phyloP scores from a whole-genome alignment of 2,329 filamentous ascomycete species.

The Mycosphaerella sp. region DNA sequence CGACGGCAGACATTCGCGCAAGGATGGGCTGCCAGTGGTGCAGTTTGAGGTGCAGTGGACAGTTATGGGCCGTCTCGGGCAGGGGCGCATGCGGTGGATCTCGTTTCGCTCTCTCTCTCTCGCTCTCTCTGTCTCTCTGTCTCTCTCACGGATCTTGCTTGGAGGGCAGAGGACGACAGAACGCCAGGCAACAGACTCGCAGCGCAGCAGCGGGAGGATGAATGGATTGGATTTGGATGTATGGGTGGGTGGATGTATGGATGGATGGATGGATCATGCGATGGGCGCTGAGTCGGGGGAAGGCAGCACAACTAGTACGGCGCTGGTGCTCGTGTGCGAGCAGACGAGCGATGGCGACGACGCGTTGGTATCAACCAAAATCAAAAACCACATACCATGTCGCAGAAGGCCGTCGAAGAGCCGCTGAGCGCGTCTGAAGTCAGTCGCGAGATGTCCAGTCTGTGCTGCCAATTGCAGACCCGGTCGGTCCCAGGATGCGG shows the following conservation, averaged over 20 bases:
- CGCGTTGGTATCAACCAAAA: conserved; percentile 10
- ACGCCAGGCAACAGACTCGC: background rate
- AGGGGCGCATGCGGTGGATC: conserved; percentile 9
- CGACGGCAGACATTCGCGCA: conserved; percentile 16
- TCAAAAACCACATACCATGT: conserved; percentile 7
- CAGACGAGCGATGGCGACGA: background rate
- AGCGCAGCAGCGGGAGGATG: background rate
- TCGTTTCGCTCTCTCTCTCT: background rate
- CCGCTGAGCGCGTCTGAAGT: conserved; percentile 4
- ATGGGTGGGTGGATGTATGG: background rate
- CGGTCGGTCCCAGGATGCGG: conserved; percentile 1
- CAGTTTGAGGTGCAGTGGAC: background rate
- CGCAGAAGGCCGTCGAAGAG: conserved; percentile 3
- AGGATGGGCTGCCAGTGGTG: conserved; percentile 7
- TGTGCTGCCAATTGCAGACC: background rate
- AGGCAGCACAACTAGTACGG: conserved; percentile 7
- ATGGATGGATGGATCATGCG: background rate
- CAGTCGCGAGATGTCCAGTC: background rate
- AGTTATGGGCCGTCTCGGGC: conserved; percentile 6
- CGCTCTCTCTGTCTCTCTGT: background rate
- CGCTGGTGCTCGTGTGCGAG: background rate
- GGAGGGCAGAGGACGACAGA: background rate
- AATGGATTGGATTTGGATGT: too few species aligned
- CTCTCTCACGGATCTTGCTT: background rate
- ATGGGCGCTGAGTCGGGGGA: background rate